These are phyloP conservation scores for Penicillium daleae DNA, from an alignment of 495 filamentous ascomycete genomes.

Conservation along the genomic window DNA sequence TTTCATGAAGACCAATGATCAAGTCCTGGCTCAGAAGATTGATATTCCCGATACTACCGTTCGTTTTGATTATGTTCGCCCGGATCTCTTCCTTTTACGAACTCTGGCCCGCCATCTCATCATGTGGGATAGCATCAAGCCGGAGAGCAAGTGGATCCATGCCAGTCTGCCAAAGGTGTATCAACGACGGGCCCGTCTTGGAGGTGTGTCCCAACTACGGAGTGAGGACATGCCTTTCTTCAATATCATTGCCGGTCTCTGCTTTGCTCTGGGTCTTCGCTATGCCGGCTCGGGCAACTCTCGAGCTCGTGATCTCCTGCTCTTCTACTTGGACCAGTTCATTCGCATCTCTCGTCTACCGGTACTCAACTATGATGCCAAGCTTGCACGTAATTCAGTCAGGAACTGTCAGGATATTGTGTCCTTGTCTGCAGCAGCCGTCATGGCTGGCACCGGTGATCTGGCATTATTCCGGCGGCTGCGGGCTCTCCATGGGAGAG, in stretches of 20 bases:
- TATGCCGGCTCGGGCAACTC: conserved; percentile 81
- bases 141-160: conserved; percentile 72
- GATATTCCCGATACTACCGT: conserved; percentile 87
- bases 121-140: conserved; percentile 83
- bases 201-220: conserved; percentile 55
- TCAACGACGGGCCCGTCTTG: conserved; percentile 56
- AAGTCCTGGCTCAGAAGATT: conserved; percentile 86
- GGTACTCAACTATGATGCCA: conserved; percentile 74
- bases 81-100: conserved; percentile 88
- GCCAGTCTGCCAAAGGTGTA: conserved; percentile 72
- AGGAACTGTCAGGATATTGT: conserved; percentile 88
- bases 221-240: conserved; percentile 88
- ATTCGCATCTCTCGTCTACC: conserved; percentile 74
- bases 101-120: conserved; percentile 92
- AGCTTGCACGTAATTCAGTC: conserved; percentile 77
- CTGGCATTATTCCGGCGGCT: conserved; percentile 86
- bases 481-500: conserved; percentile 83
- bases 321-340: conserved; percentile 85
- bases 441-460: conserved; percentile 96
- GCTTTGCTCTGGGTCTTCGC: conserved; percentile 80
- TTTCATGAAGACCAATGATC: conserved; percentile 95
- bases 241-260: conserved; percentile 88
- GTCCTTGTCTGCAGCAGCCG: conserved; percentile 77
- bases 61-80: conserved; percentile 93
- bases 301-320: conserved; percentile 74